These are phyloP conservation scores for Aaosphaeria arxii DNA, from an alignment of 2,329 filamentous ascomycete species.

Conservation along the genomic window DNA sequence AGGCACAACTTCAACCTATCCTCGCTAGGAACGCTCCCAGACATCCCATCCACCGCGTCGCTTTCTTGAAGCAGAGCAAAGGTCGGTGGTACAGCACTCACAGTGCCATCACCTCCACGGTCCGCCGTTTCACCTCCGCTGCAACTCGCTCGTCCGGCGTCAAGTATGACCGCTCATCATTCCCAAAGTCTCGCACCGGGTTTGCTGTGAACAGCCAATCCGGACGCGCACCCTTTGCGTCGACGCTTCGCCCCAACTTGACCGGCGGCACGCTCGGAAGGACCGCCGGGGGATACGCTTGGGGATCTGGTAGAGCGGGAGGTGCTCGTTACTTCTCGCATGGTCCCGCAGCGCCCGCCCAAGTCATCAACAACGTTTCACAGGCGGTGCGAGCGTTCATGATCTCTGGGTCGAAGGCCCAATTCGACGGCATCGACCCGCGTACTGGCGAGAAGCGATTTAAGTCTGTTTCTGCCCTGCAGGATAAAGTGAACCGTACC, in stretches of 20 bases:
- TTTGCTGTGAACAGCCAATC: conserved; percentile 61
- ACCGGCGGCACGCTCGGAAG: conserved; percentile 83
- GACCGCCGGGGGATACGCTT: conserved; percentile 82
- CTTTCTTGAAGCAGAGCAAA: conserved; percentile 62
- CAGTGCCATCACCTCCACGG: conserved; percentile 40
- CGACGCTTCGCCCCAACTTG: conserved; percentile 83
- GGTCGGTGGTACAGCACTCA: conserved; percentile 63
- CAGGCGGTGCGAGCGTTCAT: conserved; percentile 88
- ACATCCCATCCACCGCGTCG: conserved; percentile 60
- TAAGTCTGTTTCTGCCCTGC: conserved; percentile 69
- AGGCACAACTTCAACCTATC: conserved; percentile 56
- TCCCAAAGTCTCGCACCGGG: conserved; percentile 56
- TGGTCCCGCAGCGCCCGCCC: conserved; percentile 76
- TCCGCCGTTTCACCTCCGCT: conserved; percentile 53
- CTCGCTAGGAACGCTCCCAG: conserved; percentile 56
- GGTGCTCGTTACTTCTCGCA: conserved; percentile 88
- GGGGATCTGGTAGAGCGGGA: conserved; percentile 67
- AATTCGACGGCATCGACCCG: conserved; percentile 74
- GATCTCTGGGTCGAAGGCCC: conserved; percentile 83
- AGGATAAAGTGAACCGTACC: conserved; percentile 69
- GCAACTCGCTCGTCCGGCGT: conserved; percentile 35
- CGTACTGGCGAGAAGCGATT: conserved; percentile 73
- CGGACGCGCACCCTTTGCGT: conserved; percentile 80
- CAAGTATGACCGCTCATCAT: conserved; percentile 51
- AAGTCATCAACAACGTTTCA: conserved; percentile 94